Conservation (phyloP, 441 rosid species). For the Viola pubescens region DNA sequence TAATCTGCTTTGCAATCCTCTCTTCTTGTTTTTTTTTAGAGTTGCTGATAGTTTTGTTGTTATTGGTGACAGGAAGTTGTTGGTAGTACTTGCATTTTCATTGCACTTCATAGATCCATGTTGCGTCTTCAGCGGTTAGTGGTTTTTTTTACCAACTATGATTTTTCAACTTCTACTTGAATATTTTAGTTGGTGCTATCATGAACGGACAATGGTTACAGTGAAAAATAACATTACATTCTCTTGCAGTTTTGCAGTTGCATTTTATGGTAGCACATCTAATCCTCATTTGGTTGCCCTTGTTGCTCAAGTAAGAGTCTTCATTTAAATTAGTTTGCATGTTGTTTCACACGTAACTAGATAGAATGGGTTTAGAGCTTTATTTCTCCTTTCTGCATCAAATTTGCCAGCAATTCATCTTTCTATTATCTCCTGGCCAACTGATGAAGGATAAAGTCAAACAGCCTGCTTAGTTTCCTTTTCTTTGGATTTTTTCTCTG, state of each 20-base stretch:
- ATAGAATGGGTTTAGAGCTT: neutral
- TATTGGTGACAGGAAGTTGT: conserved; percentile 63
- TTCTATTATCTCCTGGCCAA: neutral
- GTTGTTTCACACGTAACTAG: conserved; percentile 5
- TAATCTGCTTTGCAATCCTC: neutral
- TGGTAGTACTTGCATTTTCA: conserved; percentile 75
- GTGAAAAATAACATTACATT: neutral
- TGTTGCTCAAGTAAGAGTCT: conserved; percentile 79
- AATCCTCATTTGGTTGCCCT: conserved; percentile 82
- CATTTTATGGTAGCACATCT: conserved; percentile 63
- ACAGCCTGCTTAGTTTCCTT: too few species aligned
- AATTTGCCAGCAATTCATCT: conserved; percentile 1
- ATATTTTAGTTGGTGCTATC: too few species aligned
- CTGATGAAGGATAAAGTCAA: too few species aligned
- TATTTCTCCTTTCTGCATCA: neutral
- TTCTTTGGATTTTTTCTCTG: too few species aligned
- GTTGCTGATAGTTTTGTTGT: conserved; percentile 15
- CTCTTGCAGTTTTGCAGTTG: conserved; percentile 77
- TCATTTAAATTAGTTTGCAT: conserved; percentile 2
- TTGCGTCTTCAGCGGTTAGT: conserved; percentile 70
- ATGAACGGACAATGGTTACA: neutral
- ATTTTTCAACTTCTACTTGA: too few species aligned
- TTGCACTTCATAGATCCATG: conserved; percentile 85
- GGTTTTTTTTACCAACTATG: neutral
- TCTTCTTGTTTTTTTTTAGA: neutral